A percentile compares a stretch with the other conserved stretches of the same genome.
phyloP scores from a whole-genome alignment of 805 yeast species.

The Pichia scutulata region DNA sequence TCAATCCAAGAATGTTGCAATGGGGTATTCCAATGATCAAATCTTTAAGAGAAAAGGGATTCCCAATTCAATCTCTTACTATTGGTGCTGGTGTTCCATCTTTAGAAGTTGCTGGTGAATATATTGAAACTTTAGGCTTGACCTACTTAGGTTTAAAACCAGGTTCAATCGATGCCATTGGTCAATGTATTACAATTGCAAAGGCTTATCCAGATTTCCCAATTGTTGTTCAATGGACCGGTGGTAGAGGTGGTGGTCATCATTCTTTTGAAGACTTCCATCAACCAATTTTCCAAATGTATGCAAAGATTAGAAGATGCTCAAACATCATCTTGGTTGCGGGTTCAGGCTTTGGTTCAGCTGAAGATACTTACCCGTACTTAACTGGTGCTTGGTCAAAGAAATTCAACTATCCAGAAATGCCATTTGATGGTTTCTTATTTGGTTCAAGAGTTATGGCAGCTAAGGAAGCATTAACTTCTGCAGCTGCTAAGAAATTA shows the following conservation, averaged over 20 bases:
- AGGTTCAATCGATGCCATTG: conserved; percentile 90
- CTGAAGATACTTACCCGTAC: conserved; percentile 95
- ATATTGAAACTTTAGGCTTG: conserved; percentile 84
- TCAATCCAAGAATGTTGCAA: conserved; percentile 94
- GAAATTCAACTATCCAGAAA: conserved; percentile 82
- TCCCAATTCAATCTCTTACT: conserved; percentile 91
- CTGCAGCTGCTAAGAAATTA: conserved; percentile 87
- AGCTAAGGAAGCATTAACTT: conserved; percentile 92
- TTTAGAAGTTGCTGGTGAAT: conserved; percentile 92
- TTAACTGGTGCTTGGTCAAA: conserved; percentile 96
- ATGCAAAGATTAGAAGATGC: conserved; percentile 86
- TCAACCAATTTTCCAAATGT: conserved; percentile 93
- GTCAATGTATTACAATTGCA: conserved; percentile 82
- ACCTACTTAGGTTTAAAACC: conserved; percentile 96
- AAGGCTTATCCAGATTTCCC: conserved; percentile 96
- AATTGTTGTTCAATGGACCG: conserved; percentile 97
- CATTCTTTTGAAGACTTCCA: conserved; percentile 99
- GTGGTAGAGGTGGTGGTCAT: conserved; percentile 99
- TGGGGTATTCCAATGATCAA: conserved; percentile 98
- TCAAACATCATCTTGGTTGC: conserved; percentile 85
- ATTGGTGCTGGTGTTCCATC: conserved; percentile 99
- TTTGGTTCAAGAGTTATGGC: conserved; percentile 97
- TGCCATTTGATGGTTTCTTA: conserved; percentile 98
- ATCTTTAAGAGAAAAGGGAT: conserved; percentile 81
- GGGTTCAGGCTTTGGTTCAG: conserved; percentile 98